phyloP scores from a whole-genome alignment of 2,329 filamentous ascomycete genomes.

The Venturia oleaginea region DNA sequence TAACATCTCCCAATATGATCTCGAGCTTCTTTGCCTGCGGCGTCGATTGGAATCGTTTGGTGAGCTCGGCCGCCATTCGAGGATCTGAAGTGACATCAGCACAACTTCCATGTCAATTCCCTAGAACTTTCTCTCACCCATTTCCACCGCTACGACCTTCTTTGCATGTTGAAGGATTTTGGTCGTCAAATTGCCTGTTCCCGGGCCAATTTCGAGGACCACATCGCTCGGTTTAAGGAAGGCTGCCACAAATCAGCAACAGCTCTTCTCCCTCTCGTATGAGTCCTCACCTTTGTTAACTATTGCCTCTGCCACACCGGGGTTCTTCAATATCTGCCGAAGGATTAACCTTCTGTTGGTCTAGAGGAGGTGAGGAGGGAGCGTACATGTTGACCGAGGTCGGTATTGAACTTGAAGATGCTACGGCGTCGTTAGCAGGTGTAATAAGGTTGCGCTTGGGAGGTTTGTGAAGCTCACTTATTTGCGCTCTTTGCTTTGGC shows the following conservation, averaged over 20 bases:
- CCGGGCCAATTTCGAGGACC: slow-evolving; percentile 87
- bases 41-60: slow-evolving; percentile 85
- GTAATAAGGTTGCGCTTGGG: not conserved
- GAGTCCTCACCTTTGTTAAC: slow-evolving; percentile 53
- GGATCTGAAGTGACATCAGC: slow-evolving; percentile 49
- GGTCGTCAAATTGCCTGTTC: slow-evolving; percentile 81
- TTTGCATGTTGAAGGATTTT: slow-evolving; percentile 82
- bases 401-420: slow-evolving; percentile 1
- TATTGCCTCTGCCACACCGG: slow-evolving; percentile 71
- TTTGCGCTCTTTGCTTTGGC: slow-evolving; percentile 11
- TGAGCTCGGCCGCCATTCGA: slow-evolving; percentile 91
- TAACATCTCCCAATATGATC: slow-evolving; percentile 82
- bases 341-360: not conserved
- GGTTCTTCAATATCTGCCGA: slow-evolving; percentile 81
- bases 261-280: not conserved
- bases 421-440: not conserved
- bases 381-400: not conserved
- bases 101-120: not conserved
- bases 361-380: not conserved
- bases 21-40: slow-evolving; percentile 77
- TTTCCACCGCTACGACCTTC: slow-evolving; percentile 75
- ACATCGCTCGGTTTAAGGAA: slow-evolving; percentile 79
- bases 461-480: not conserved
- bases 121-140: slow-evolving; percentile 29
- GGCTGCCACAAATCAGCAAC: slow-evolving; percentile 32